Percentiles rank a stretch among this genome's conserved stretches.
Conservation (phyloP, 163 green algal genomes). For the Volvox carteri region DNA sequence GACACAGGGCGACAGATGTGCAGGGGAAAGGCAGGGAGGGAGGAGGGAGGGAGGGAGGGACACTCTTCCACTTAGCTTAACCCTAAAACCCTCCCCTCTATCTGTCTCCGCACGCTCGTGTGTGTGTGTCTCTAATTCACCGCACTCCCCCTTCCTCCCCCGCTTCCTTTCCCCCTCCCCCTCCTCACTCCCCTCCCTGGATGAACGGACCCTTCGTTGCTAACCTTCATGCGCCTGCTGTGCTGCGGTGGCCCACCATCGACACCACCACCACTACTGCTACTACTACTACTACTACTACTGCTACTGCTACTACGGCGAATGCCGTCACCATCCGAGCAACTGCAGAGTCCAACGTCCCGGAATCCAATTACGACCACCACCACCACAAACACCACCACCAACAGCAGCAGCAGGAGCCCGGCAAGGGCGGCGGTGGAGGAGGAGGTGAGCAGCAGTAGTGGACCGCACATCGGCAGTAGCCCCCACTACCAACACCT, state of each 20-base stretch:
- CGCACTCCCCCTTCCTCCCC: neutral
- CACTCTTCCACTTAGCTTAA: neutral
- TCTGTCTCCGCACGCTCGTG: neutral
- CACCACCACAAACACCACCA: no score
- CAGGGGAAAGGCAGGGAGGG: no score
- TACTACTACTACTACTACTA: neutral
- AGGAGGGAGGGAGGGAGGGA: no score
- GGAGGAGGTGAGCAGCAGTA: neutral
- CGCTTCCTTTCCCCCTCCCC: neutral
- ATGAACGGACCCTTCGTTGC: neutral
- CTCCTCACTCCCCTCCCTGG: neutral
- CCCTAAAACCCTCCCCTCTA: neutral
- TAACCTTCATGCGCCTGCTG: neutral
- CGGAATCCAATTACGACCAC: no score
- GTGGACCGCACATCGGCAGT: neutral
- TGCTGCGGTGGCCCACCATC: neutral
- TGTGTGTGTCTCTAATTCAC: no score
- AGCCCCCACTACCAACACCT: neutral
- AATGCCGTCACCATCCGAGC: no score
- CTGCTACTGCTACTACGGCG: neutral
- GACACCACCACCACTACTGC: neutral
- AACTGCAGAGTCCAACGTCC: no score
- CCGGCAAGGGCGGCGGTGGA: neutral
- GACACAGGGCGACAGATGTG: neutral
- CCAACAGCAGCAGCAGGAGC: neutral